A percentile compares a stretch with the other conserved stretches of the same genome.
These are phyloP conservation scores for Helianthus annuus DNA, from an alignment of 129 eudicot species.

Conservation along the genomic window DNA sequence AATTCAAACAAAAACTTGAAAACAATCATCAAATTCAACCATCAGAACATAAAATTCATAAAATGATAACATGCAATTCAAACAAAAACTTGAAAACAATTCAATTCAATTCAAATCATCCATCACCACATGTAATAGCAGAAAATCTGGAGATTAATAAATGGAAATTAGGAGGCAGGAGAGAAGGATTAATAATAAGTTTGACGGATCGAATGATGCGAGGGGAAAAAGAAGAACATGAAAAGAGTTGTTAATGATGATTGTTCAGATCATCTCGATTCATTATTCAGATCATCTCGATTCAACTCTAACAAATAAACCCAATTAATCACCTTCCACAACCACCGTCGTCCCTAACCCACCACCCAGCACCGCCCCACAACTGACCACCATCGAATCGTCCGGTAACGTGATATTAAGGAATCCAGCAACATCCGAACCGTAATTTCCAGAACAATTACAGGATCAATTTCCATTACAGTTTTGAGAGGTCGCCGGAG, in stretches of 20 bases:
- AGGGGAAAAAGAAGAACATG: constrained; percentile 44
- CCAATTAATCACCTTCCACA: no score
- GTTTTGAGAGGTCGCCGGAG: no score
- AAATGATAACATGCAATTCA: constrained; percentile 2
- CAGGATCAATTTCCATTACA: no score
- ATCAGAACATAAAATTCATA: not conserved
- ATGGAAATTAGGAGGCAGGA: constrained; percentile 2
- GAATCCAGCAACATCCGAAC: no score
- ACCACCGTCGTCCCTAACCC: no score
- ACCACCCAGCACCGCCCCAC: no score
- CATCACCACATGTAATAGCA: constrained; percentile 4
- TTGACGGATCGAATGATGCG: constrained; percentile 37
- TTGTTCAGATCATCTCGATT: not conserved
- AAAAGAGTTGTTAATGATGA: constrained; percentile 37
- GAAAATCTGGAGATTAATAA: constrained; percentile 15
- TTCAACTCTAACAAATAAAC: no score
- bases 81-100: not conserved
- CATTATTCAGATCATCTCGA: no score
- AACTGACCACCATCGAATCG: no score
- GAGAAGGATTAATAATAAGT: constrained; percentile 13
- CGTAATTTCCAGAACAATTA: no score
- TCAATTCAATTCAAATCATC: not conserved
- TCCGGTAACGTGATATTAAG: no score
- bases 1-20: no score
- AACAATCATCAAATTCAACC: not conserved